Evolutionary conservation across 257 asterid genomes (phyloP).

Genomic region (Echites panduratus): DNA sequence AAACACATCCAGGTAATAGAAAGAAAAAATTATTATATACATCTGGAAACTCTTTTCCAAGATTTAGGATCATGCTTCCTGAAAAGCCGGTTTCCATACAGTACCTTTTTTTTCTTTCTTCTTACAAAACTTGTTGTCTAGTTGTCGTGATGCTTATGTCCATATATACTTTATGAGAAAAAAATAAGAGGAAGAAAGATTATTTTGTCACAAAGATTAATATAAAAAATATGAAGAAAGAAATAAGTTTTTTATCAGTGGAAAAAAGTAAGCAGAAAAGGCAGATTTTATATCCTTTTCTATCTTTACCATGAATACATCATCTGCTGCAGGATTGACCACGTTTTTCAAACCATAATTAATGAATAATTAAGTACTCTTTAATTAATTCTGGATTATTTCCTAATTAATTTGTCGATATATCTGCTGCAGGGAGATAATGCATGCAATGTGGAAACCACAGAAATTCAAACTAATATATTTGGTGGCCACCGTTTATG

Average conservation of each 20-base stretch:
- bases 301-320: neutral
- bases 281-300: neutral
- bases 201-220: neutral
- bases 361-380: no score
- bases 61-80: constrained; percentile 34
- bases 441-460: constrained; percentile 97
- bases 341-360: no score
- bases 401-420: no score
- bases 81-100: constrained; percentile 28
- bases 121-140: neutral
- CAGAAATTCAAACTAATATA: constrained; percentile 74
- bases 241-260: no score
- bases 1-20: no score
- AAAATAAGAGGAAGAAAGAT: neutral
- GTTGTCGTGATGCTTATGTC: constrained; percentile 1
- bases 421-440: constrained; percentile 82
- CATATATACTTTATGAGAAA: neutral
- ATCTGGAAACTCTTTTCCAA: constrained; percentile 18
- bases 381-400: no score
- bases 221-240: no score
- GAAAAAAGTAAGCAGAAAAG: neutral
- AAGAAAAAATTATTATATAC: constrained; percentile 8
- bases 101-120: constrained; percentile 4
- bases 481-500: constrained; percentile 68
- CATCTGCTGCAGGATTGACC: neutral